Evolutionary conservation across 176 grass and related monocot species (phyloP).

Genomic region (Zea mays): Zm-B73-REFERENCE-NAM-5.0 NC_050103.1:134764001-134764500

Average conservation of each 20-base stretch:
- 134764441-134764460: too few relatives aligned
- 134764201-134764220: slow-evolving; percentile 23
- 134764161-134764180: not conserved
- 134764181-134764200: not conserved
- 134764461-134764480: too few relatives aligned
- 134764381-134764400: too few relatives aligned
- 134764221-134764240: not conserved
- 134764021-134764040: slow-evolving; percentile 62
- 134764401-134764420: too few relatives aligned
- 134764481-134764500: too few relatives aligned
- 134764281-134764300: not conserved
- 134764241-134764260: not conserved
- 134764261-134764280: not conserved
- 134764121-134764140: slow-evolving; percentile 22
- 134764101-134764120: not conserved
- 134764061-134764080: not conserved
- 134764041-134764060: not conserved
- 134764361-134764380: too few relatives aligned
- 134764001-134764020: slow-evolving; percentile 34
- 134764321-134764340: not conserved
- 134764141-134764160: slow-evolving; percentile 28
- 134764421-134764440: too few relatives aligned
- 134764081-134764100: slow-evolving; percentile 30
- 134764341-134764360: too few relatives aligned
- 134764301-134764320: not conserved